A percentile compares a stretch with the other conserved stretches of the same genome.
These are phyloP conservation scores for Macaranga tanarius DNA, from an alignment of 441 rosid genomes.

Conservation along the genomic window DNA sequence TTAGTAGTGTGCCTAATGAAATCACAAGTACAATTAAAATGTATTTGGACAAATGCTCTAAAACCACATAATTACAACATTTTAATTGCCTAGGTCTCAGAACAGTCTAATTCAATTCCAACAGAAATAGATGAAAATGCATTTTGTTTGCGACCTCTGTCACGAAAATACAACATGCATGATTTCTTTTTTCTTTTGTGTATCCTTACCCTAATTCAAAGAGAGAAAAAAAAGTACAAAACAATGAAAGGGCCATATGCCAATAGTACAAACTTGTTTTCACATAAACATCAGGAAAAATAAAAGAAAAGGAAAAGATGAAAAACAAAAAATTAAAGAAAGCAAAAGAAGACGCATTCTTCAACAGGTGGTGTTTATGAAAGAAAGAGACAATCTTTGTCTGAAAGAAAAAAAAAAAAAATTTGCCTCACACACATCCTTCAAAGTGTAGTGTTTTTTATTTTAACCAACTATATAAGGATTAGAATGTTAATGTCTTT, in stretches of 20 bases:
- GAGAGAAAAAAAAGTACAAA: background rate
- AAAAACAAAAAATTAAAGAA: background rate
- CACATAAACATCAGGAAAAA: background rate
- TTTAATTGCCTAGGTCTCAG: background rate
- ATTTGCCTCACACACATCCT: background rate
- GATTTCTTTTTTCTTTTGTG: too few species aligned
- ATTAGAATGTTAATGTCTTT: too few species aligned
- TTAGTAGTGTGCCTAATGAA: background rate
- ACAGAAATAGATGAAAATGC: background rate
- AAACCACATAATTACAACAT: background rate
- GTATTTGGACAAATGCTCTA: conserved; percentile 2
- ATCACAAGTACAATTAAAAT: background rate
- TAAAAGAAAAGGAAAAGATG: background rate
- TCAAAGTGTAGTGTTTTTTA: background rate
- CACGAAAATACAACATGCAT: conserved; percentile 6
- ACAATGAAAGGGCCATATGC: conserved; percentile 15
- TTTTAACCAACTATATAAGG: background rate
- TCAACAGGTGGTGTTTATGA: conserved; percentile 18
- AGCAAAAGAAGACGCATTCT: conserved; percentile 10
- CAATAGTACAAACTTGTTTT: background rate
- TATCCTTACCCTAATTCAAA: background rate
- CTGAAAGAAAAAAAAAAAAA: conserved; percentile 11
- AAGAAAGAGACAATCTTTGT: conserved; percentile 21
- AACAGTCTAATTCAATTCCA: background rate
- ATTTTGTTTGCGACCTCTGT: background rate